Conservation (phyloP, 805 yeast species). For the Diddensiella caesifluorescens region DNA sequence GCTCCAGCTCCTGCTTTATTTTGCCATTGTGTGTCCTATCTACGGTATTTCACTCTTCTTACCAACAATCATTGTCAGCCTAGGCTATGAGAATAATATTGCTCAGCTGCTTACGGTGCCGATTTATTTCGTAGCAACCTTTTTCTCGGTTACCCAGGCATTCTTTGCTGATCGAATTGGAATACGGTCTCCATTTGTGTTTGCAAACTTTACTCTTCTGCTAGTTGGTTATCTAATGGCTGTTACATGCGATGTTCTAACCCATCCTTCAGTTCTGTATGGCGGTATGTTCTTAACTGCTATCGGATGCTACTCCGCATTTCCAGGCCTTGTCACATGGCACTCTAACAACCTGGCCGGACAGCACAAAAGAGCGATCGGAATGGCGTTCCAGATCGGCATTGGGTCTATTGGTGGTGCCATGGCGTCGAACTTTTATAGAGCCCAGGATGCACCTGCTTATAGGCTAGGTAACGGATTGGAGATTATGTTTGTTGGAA, state of each 20-base stretch:
- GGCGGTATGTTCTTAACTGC: conserved; percentile 55
- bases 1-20: conserved; percentile 45
- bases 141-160: conserved; percentile 31
- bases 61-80: conserved; percentile 40
- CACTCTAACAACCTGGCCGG: conserved; percentile 52
- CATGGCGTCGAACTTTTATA: conserved; percentile 41
- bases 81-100: conserved; percentile 39
- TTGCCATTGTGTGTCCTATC: conserved; percentile 49
- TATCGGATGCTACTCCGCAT: conserved; percentile 49
- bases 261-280: conserved; percentile 40
- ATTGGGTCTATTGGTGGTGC: conserved; percentile 64
- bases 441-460: conserved; percentile 48
- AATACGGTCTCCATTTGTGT: conserved; percentile 27
- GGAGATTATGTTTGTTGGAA: conserved; percentile 39
- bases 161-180: conserved; percentile 31
- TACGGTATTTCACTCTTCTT: conserved; percentile 37
- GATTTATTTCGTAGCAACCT: conserved; percentile 42
- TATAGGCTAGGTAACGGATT: conserved; percentile 48
- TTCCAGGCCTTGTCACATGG: conserved; percentile 60
- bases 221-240: conserved; percentile 38
- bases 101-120: conserved; percentile 45
- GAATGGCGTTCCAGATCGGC: conserved; percentile 53
- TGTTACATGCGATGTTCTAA: conserved; percentile 39
- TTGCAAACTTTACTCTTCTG: conserved; percentile 25
- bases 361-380: conserved; percentile 49